phyloP scores from a whole-genome alignment of 768 basidiomycete species.

The Naganishia vishniacii region DNA sequence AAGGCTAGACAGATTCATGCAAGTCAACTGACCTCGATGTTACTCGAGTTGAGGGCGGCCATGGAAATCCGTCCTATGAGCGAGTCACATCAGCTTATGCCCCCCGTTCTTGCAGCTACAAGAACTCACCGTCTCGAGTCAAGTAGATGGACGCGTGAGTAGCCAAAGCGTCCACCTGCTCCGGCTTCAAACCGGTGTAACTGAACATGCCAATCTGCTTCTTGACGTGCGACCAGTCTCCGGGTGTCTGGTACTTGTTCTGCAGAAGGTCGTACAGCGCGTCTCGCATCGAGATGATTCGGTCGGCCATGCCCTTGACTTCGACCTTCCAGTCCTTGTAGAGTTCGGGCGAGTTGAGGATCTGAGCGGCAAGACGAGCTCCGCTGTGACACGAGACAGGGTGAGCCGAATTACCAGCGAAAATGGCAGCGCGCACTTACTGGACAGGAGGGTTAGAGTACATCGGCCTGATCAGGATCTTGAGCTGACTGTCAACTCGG shows the following conservation, averaged over 20 bases:
- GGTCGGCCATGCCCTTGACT: conserved; percentile 83
- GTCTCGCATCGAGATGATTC: conserved; percentile 86
- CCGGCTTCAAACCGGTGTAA: conserved; percentile 40
- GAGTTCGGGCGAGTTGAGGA: conserved; percentile 31
- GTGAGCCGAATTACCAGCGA: not conserved
- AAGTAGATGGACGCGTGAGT: conserved; percentile 47
- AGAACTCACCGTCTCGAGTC: conserved; percentile 33
- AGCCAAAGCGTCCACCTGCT: conserved; percentile 46
- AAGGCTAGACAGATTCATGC: conserved; percentile 16
- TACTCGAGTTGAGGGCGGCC: conserved; percentile 79
- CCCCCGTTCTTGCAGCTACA: no score
- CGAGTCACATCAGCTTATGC: not conserved
- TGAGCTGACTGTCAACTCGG: conserved; percentile 85
- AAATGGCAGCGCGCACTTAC: conserved; percentile 29
- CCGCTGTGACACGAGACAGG: conserved; percentile 34
- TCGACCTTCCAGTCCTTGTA: conserved; percentile 52
- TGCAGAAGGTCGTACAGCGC: conserved; percentile 69
- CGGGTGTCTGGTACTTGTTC: conserved; percentile 65
- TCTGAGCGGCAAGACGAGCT: conserved; percentile 46
- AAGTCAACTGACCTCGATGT: conserved; percentile 53
- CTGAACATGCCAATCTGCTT: conserved; percentile 70
- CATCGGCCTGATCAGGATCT: conserved; percentile 91
- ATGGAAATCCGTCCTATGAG: conserved; percentile 71
- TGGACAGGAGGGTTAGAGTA: conserved; percentile 91
- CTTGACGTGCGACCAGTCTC: conserved; percentile 91